Evolutionary conservation across 2,329 filamentous ascomycete genomes (phyloP).

Genomic region (Apiospora sp.): DNA sequence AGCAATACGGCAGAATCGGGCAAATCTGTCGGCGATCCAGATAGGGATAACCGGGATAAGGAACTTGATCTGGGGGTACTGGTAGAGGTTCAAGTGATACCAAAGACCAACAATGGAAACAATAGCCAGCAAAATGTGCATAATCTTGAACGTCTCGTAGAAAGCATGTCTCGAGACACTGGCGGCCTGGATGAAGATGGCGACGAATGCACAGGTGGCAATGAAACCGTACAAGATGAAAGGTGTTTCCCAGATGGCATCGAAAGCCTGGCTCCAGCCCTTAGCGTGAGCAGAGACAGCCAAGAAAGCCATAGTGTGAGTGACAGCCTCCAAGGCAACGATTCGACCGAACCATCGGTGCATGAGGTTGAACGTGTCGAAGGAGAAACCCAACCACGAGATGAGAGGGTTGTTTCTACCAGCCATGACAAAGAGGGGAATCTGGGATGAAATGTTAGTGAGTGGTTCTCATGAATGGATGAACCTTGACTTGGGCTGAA

Average conservation of each 20-base stretch:
- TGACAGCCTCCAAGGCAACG: conserved; percentile 72
- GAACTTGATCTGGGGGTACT: conserved; percentile 64
- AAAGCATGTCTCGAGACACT: conserved; percentile 79
- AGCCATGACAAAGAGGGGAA: conserved; percentile 76
- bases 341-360: conserved; percentile 85
- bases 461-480: neutral
- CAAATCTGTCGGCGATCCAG: conserved; percentile 71
- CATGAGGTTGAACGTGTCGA: conserved; percentile 83
- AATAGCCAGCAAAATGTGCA: conserved; percentile 72
- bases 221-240: conserved; percentile 71
- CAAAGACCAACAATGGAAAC: conserved; percentile 69
- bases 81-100: conserved; percentile 68
- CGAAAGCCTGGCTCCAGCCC: conserved; percentile 58
- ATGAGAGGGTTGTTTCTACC: conserved; percentile 83
- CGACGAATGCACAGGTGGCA: conserved; percentile 66
- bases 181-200: conserved; percentile 72
- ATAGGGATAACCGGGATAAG: conserved; percentile 69
- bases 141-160: conserved; percentile 79
- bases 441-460: conserved; percentile 38
- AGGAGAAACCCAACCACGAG: conserved; percentile 74
- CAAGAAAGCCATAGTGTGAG: conserved; percentile 70
- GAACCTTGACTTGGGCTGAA: conserved; percentile 7
- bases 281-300: conserved; percentile 48
- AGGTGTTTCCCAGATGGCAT: conserved; percentile 44
- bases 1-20: conserved; percentile 66